A percentile compares a stretch with the other conserved stretches of the same genome.
phyloP scores from a whole-genome alignment of 228 moss, liverwort and hornwort species.

The Sphagnum magellanicum region DNA sequence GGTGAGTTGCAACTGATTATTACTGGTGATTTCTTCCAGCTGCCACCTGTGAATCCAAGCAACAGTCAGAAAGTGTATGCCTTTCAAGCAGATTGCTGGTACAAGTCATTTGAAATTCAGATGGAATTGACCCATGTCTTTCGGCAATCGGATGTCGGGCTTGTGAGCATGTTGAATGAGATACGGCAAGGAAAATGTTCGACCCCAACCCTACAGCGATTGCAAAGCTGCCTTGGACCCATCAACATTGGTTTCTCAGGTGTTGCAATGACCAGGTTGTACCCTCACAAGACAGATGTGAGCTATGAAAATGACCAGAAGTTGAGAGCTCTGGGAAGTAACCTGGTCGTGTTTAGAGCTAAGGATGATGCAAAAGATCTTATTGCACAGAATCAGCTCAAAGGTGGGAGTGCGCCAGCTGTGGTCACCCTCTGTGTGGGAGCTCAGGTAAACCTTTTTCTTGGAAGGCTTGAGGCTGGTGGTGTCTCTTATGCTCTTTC shows the following conservation, averaged over 20 bases:
- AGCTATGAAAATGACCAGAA: slow-evolving; percentile 72
- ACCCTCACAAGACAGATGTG: slow-evolving; percentile 79
- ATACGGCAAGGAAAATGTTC: slow-evolving; percentile 78
- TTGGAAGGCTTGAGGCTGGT: too few species aligned
- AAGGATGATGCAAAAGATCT: slow-evolving; percentile 61
- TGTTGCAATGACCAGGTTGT: slow-evolving; percentile 67
- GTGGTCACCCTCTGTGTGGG: slow-evolving; percentile 59
- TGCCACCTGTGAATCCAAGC: slow-evolving; percentile 84
- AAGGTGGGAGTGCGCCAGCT: slow-evolving; percentile 53
- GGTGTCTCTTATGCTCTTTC: too few species aligned
- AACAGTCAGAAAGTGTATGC: slow-evolving; percentile 77
- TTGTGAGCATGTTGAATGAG: slow-evolving; percentile 76
- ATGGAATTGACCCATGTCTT: slow-evolving; percentile 76
- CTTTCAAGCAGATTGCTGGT: slow-evolving; percentile 89
- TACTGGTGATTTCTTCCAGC: slow-evolving; percentile 92
- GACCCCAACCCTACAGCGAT: slow-evolving; percentile 30
- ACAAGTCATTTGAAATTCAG: slow-evolving; percentile 64
- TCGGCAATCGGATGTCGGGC: slow-evolving; percentile 70
- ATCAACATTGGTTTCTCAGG: slow-evolving; percentile 41
- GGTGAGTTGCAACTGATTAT: slow-evolving; percentile 90
- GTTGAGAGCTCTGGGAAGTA: slow-evolving; percentile 43
- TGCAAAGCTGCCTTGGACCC: slow-evolving; percentile 56
- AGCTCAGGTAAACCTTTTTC: slow-evolving; percentile 58
- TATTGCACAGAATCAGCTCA: slow-evolving; percentile 52
- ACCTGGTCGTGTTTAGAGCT: slow-evolving; percentile 50